A percentile compares a stretch with the other conserved stretches of the same genome.
Evolutionary conservation across 495 filamentous ascomycete genomes (phyloP).

Genomic region (Daldinia decipiens): DNA sequence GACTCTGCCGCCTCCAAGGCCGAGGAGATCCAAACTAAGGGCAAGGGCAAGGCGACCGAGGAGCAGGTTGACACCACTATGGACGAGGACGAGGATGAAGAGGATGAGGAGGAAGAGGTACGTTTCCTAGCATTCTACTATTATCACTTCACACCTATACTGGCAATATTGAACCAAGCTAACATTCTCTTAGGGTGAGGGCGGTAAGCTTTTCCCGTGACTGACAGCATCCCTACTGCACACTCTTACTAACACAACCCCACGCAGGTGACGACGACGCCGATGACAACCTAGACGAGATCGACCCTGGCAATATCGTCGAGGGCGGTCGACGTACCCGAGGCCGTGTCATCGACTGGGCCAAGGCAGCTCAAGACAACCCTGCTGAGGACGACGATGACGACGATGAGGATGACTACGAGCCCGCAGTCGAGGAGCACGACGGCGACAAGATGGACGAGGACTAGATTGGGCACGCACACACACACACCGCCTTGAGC

Average conservation of each 20-base stretch:
- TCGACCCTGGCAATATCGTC: slow-evolving; percentile 90
- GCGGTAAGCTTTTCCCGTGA: slow-evolving; percentile 51
- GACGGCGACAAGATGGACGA: slow-evolving; percentile 60
- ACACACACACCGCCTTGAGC: background rate
- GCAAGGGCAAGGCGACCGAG: slow-evolving; percentile 71
- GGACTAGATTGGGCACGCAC: slow-evolving; percentile 45
- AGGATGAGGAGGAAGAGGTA: slow-evolving; percentile 72
- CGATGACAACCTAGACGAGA: slow-evolving; percentile 87
- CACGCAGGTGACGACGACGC: slow-evolving; percentile 71
- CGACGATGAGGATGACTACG: slow-evolving; percentile 79
- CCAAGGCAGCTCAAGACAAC: slow-evolving; percentile 76
- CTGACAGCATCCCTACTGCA: slow-evolving; percentile 23
- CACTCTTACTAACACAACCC: slow-evolving; percentile 22
- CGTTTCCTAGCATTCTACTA: slow-evolving; percentile 31
- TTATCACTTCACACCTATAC: slow-evolving; percentile 10
- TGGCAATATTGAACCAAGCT: slow-evolving; percentile 25
- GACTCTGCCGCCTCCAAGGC: slow-evolving; percentile 49
- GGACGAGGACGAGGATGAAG: slow-evolving; percentile 74
- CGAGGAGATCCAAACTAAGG: slow-evolving; percentile 52
- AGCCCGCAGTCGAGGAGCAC: slow-evolving; percentile 48
- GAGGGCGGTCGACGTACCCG: slow-evolving; percentile 81
- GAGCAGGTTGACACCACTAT: slow-evolving; percentile 68
- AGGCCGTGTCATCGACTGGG: slow-evolving; percentile 82
- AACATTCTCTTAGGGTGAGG: slow-evolving; percentile 49
- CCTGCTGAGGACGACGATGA: slow-evolving; percentile 79